Percentiles rank a stretch among this genome's conserved stretches.
phyloP scores from a whole-genome alignment of 352 stramenopile species.

The Phytophthora pistaciae region DNA sequence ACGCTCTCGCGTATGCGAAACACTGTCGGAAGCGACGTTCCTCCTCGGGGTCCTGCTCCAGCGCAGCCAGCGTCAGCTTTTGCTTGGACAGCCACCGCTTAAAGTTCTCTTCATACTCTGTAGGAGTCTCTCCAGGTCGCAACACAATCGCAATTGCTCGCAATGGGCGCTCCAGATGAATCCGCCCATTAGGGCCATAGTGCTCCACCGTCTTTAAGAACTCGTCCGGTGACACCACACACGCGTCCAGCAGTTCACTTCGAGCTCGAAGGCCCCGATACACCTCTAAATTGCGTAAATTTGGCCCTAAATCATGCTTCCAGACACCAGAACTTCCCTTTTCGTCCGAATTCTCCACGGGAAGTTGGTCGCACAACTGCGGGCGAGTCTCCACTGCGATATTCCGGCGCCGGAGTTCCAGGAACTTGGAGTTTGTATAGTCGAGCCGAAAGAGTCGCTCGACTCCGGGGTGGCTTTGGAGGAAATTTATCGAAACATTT shows the following conservation, averaged over 20 bases:
- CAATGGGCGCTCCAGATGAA: neutral
- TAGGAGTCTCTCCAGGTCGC: neutral
- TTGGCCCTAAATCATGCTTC: neutral
- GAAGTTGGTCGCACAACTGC: neutral
- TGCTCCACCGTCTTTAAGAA: neutral
- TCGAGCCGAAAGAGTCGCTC: neutral
- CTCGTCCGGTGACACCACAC: neutral
- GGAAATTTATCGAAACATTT: neutral
- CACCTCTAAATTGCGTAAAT: neutral
- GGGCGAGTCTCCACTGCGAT: neutral
- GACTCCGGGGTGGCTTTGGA: neutral
- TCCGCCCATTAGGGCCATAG: neutral
- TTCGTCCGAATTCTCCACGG: neutral
- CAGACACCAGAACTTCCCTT: neutral
- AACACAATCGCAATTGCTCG: conserved; percentile 1
- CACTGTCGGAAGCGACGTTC: conserved; percentile 22
- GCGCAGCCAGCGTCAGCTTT: neutral
- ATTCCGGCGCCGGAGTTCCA: neutral
- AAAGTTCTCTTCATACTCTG: neutral
- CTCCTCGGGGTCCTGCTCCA: conserved; percentile 11
- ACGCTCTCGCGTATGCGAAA: conserved; percentile 11
- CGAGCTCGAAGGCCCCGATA: neutral
- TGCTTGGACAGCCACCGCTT: neutral
- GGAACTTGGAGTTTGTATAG: neutral
- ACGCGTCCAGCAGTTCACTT: neutral